These are phyloP conservation scores for Chaetomidium leptoderma DNA, from an alignment of 495 filamentous ascomycete species.

Conservation along the genomic window DNA sequence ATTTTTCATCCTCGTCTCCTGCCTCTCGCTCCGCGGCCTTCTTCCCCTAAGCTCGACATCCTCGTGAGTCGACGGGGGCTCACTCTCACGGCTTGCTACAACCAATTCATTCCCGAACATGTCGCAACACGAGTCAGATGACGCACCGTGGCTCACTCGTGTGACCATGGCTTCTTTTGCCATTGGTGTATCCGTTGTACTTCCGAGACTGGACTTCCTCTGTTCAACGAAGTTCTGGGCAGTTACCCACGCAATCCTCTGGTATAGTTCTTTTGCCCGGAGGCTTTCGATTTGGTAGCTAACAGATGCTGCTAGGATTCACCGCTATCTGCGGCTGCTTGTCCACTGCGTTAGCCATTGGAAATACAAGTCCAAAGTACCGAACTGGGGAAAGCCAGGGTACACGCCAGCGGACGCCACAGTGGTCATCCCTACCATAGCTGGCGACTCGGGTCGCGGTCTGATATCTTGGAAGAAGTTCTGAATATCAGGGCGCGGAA, in stretches of 20 bases:
- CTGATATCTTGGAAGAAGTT: too few relatives aligned
- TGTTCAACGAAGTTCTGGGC: slow-evolving; percentile 36
- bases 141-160: too few relatives aligned
- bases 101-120: too few relatives aligned
- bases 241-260: slow-evolving; percentile 38
- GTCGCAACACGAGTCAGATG: too few relatives aligned
- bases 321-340: slow-evolving; percentile 51
- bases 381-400: slow-evolving; percentile 41
- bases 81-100: too few relatives aligned
- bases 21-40: too few relatives aligned
- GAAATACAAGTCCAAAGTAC: slow-evolving; percentile 44
- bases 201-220: slow-evolving; percentile 38
- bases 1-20: too few relatives aligned
- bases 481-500: too few relatives aligned
- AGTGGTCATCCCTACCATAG: slow-evolving; percentile 56
- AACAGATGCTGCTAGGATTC: slow-evolving; percentile 35
- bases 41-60: too few relatives aligned
- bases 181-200: slow-evolving; percentile 34
- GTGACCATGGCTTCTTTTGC: slow-evolving; percentile 31
- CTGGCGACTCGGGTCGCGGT: too few relatives aligned
- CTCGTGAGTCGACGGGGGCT: too few relatives aligned
- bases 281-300: slow-evolving; percentile 5
- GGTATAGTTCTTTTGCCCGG: slow-evolving; percentile 31
- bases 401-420: slow-evolving; percentile 51
- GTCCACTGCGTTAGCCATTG: slow-evolving; percentile 51